Evolutionary conservation across 768 basidiomycete species (phyloP), one percentile per base, ranked within the genome.

Genomic region (Austroboletus eburneus): DNA sequence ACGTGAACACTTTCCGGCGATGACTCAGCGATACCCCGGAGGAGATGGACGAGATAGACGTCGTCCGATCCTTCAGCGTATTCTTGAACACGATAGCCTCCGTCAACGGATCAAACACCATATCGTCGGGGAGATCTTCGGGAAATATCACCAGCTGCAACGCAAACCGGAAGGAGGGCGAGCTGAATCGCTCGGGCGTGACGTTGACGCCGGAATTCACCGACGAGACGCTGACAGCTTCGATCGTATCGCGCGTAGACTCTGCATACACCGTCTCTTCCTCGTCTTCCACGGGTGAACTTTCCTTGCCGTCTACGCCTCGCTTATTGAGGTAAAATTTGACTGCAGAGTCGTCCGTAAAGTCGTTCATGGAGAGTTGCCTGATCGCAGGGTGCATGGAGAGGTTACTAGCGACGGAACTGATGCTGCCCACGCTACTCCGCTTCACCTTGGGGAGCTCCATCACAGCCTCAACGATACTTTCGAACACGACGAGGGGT

Each of bases 341-440:
- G 69, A 98, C 94, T 0, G 87, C 84, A 4, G 93, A 92, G 62
- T 98, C 96, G 56, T 99, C 96, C 35, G 89, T 89, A 61, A 94
- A 98, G 63, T 98, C 96, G 57, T 94, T 96, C 91, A 96, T 95
- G 37, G 88, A 82, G 33, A 98, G 71, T 62, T 88, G 90, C 61
- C 81, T 85, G 67, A 98, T 99, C 14, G 96, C 94, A 16, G 95
- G 94, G 61, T 97, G 91, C 80, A 90, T 85, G 4, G 87, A 89
- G 22, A 98, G 74, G 61, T 94, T 93, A 61, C 90, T 93, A 27
- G 87, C 77, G 20, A 99, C 74, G n/a, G 91, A 94, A 58, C 83
- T 91, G 56, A 99, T 94, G 62, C 91, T 94, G 32, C 92, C 90
- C 44, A 97, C 81, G 51, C 88, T 91, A 55, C 90, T 92, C 48